Percentiles rank a stretch among this genome's conserved stretches.
Conservation (phyloP, 2,329 filamentous ascomycete species). For the Akanthomyces dipterigenus region DNA sequence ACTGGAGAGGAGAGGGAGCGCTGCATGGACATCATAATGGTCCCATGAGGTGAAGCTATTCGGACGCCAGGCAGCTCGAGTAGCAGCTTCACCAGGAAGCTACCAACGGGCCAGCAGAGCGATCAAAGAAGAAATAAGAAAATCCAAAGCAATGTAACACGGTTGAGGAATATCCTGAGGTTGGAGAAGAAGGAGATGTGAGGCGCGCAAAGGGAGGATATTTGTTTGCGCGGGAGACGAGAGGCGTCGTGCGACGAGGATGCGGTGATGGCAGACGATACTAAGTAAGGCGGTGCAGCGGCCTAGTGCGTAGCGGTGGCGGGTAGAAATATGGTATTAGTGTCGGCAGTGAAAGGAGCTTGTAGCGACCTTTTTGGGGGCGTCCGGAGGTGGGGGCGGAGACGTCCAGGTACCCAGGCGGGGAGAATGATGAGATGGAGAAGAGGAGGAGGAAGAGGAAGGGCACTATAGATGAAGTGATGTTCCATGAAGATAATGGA, state of each 20-base stretch:
- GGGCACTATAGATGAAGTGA: no score
- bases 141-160: neutral
- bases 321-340: neutral
- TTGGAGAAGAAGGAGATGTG: neutral
- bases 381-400: neutral
- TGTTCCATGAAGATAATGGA: neutral
- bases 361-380: neutral
- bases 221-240: conserved; percentile 1
- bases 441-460: neutral
- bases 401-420: neutral
- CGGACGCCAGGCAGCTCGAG: conserved; percentile 28
- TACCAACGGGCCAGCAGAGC: conserved; percentile 13
- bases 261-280: neutral
- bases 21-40: conserved; percentile 57
- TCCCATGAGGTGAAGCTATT: conserved; percentile 32
- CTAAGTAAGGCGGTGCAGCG: neutral
- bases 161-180: neutral
- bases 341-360: neutral
- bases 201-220: neutral
- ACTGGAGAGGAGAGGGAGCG: conserved; percentile 57
- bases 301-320: neutral
- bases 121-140: neutral
- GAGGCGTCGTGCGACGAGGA: neutral
- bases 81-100: conserved; percentile 21
- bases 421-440: neutral